Conservation (phyloP, 495 filamentous ascomycete species). For the Filosporella fistucella region DNA sequence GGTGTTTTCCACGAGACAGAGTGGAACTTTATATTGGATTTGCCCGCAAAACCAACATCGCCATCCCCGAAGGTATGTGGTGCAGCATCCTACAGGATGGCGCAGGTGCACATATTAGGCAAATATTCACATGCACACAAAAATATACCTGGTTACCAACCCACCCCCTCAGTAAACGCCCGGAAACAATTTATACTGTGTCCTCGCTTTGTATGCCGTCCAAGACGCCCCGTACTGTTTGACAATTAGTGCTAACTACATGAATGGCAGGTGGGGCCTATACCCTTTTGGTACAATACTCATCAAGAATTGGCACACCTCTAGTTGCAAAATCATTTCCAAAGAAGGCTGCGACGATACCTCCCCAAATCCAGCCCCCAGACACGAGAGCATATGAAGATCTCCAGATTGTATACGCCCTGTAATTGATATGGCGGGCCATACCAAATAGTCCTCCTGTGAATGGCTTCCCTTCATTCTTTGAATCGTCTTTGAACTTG, state of each 20-base stretch:
- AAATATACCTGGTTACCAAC: no score
- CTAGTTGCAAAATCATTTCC: slow-evolving; percentile 39
- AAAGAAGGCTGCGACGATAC: slow-evolving; percentile 32
- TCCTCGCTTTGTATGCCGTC: slow-evolving; percentile 36
- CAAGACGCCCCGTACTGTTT: slow-evolving; percentile 38
- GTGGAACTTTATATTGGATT: no score
- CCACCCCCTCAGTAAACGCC: slow-evolving; percentile 34
- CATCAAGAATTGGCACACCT: slow-evolving; percentile 42
- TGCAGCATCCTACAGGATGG: no score
- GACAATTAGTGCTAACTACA: no score
- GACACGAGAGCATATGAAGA: slow-evolving; percentile 43
- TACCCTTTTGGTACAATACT: slow-evolving; percentile 38
- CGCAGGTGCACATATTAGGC: no score
- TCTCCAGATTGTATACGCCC: slow-evolving; percentile 52
- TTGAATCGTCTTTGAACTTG: slow-evolving; percentile 47
- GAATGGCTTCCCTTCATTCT: slow-evolving; percentile 51
- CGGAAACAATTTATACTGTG: slow-evolving; percentile 41
- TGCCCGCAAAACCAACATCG: no score
- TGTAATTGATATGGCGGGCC: slow-evolving; percentile 58
- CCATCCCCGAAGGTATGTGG: no score
- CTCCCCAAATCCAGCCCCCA: slow-evolving; percentile 40
- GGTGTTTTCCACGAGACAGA: no score
- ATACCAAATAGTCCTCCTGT: slow-evolving; percentile 44
- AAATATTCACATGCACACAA: no score
- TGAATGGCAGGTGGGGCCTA: no score